Conservation (phyloP, 345 rosid genomes). For the Eucalyptus melliodora region DNA sequence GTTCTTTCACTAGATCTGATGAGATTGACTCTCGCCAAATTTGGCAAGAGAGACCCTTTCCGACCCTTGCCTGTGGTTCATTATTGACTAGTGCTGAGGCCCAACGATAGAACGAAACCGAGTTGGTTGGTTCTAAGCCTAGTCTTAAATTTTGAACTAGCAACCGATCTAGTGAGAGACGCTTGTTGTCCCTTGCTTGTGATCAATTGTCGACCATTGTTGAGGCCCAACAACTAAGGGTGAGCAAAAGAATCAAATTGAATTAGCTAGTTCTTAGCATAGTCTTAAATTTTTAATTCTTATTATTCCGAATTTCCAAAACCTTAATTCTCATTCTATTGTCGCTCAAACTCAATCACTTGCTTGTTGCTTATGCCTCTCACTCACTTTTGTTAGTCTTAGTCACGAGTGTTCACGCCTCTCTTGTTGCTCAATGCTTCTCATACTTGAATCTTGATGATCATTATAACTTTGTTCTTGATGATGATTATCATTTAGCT, state of each 20-base stretch:
- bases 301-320: no score
- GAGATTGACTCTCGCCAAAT: neutral
- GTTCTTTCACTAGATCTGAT: neutral
- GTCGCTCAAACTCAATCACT: no score
- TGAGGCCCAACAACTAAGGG: neutral
- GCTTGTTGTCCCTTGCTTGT: neutral
- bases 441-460: neutral
- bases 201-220: fast-evolving
- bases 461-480: neutral
- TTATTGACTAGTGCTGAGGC: fast-evolving
- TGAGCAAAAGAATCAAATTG: neutral
- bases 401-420: neutral
- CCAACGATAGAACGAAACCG: fast-evolving
- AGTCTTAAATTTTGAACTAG: neutral
- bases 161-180: neutral
- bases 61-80: fast-evolving
- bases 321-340: no score
- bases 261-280: no score
- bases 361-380: no score
- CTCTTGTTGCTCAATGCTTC: no score
- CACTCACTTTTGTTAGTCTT: neutral
- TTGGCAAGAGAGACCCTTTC: neutral
- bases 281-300: no score
- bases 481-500: neutral
- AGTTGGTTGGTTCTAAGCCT: fast-evolving